A percentile compares a stretch with the other conserved stretches of the same genome.
Evolutionary conservation across 2,329 filamentous ascomycete species (phyloP).

Genomic region (Talaromyces pinophilus): DNA sequence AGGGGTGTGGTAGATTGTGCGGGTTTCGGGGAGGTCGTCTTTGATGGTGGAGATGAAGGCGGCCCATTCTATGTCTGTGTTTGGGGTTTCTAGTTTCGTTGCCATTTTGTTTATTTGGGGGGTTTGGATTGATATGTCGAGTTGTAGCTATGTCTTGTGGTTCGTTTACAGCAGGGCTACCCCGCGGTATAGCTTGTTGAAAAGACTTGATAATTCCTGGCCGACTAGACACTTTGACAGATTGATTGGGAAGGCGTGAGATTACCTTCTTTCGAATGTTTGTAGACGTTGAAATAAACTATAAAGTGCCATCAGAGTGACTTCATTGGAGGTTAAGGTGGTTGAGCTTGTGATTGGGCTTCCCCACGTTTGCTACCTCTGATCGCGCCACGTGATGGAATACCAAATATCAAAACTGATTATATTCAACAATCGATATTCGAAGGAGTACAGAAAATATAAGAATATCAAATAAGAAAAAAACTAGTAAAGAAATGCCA

Average conservation of each 20-base stretch:
- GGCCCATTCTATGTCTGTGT: constrained; percentile 39
- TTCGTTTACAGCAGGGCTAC: not conserved
- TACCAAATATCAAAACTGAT: not conserved
- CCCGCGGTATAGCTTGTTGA: not conserved
- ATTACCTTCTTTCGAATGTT: not conserved
- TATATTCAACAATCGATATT: not conserved
- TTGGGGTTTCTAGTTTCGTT: constrained; percentile 27
- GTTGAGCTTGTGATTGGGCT: constrained; percentile 6
- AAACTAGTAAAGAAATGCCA: not conserved
- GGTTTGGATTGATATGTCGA: not conserved
- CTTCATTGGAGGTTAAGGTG: constrained; percentile 11
- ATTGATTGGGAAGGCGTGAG: not conserved
- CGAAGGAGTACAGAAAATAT: not conserved
- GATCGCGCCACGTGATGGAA: not conserved
- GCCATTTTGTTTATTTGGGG: constrained; percentile 8
- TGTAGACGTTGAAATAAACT: constrained; percentile 4
- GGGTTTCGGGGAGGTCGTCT: constrained; percentile 30
- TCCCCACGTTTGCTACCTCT: constrained; percentile 5
- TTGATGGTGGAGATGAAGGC: constrained; percentile 32
- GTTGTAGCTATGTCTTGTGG: not conserved
- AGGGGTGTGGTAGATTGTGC: constrained; percentile 29
- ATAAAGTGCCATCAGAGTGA: constrained; percentile 5
- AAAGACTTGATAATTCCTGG: not conserved
- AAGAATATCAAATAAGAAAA: not conserved
- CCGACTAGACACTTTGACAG: not conserved